Evolutionary conservation across 768 basidiomycete genomes (phyloP).

Genomic region (Hericium coralloides): DNA sequence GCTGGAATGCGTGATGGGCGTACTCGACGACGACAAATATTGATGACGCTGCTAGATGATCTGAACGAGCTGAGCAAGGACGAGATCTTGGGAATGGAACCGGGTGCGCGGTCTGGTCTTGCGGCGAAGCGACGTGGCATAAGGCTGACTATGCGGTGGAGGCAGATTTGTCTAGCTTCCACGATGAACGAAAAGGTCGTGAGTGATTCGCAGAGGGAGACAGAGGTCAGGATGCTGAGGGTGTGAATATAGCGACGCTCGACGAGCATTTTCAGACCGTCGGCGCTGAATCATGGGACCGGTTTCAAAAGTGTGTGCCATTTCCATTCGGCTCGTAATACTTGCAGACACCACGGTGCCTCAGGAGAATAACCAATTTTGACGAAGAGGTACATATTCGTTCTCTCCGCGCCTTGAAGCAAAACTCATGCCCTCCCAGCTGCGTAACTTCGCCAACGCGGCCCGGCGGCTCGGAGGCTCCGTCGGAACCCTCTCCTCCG

Average conservation of each 20-base stretch:
- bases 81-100: constrained; percentile 7
- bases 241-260: constrained; percentile 38
- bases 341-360: constrained; percentile 1
- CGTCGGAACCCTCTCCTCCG: constrained; percentile 66
- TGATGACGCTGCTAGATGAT: constrained; percentile 38
- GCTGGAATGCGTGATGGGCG: neutral
- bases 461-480: constrained; percentile 70
- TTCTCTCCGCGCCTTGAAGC: neutral
- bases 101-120: too few relatives aligned
- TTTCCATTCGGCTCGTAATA: constrained; percentile 1
- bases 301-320: constrained; percentile 45
- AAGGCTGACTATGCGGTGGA: too few relatives aligned
- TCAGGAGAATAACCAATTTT: constrained; percentile 48
- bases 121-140: too few relatives aligned
- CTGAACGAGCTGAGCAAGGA: constrained; percentile 36
- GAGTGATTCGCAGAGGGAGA: constrained; percentile 24
- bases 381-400: constrained; percentile 49
- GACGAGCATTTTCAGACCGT: constrained; percentile 63
- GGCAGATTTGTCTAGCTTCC: constrained; percentile 38
- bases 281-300: constrained; percentile 57
- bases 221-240: neutral
- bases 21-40: constrained; percentile 32
- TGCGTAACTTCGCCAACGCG: constrained; percentile 70
- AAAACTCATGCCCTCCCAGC: constrained; percentile 29
- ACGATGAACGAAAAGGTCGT: constrained; percentile 62